These are phyloP conservation scores for Rhododendron mucronatum DNA, from an alignment of 148 eudicot genomes.

Conservation along the genomic window DNA sequence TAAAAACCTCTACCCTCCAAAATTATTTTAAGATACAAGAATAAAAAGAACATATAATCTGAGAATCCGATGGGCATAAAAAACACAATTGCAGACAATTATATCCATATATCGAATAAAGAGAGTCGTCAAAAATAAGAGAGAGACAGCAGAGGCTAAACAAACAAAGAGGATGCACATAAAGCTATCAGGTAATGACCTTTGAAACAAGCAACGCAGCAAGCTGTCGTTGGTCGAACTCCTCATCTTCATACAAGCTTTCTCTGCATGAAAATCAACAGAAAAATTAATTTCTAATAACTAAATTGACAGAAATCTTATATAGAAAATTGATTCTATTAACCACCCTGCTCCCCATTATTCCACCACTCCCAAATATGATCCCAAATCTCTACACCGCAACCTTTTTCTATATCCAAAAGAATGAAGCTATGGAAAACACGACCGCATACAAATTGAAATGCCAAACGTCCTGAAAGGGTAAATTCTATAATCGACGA, in stretches of 20 bases:
- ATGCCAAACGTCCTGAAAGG: background rate
- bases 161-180: background rate
- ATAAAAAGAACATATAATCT: background rate
- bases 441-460: background rate
- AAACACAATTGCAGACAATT: background rate
- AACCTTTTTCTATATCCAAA: background rate
- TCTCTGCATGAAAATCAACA: constrained; percentile 49
- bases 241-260: constrained; percentile 95
- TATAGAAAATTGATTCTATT: background rate
- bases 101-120: background rate
- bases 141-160: background rate
- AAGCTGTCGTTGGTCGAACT: constrained; percentile 67
- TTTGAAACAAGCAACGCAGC: constrained; percentile 91
- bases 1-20: background rate
- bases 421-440: background rate
- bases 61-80: background rate
- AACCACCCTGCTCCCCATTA: background rate
- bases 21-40: background rate
- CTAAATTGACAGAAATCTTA: background rate
- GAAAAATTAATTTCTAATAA: background rate
- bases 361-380: background rate
- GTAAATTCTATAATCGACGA: background rate
- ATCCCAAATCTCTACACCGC: background rate
- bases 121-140: background rate
- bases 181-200: constrained; percentile 29